Evolutionary conservation across 2,329 filamentous ascomycete genomes (phyloP).

Genomic region (Furcasterigmium sp.): DNA sequence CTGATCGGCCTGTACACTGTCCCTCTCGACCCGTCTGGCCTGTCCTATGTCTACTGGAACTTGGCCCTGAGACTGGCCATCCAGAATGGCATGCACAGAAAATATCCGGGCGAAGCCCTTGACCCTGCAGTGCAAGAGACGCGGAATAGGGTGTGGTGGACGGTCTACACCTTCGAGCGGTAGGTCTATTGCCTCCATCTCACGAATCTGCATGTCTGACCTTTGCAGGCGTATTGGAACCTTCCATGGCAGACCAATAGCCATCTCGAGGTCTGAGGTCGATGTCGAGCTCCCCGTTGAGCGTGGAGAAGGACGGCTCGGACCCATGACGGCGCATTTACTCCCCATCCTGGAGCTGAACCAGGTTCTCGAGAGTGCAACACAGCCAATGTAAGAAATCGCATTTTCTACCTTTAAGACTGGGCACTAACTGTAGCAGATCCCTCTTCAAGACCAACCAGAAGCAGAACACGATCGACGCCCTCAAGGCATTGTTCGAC

Average conservation of each 20-base stretch:
- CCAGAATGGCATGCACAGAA: conserved; percentile 56
- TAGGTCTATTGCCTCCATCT: conserved; percentile 17
- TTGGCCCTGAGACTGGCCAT: conserved; percentile 52
- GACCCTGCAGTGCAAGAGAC: conserved; percentile 43
- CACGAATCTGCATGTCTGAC: conserved; percentile 2
- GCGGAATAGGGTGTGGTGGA: conserved; percentile 53
- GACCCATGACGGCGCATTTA: conserved; percentile 37
- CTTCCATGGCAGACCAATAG: conserved; percentile 50
- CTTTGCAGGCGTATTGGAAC: conserved; percentile 49
- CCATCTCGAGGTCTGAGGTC: conserved; percentile 45
- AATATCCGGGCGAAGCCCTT: conserved; percentile 39
- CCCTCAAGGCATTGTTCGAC: conserved; percentile 25
- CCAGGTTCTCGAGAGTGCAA: conserved; percentile 25
- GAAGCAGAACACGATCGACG: conserved; percentile 24
- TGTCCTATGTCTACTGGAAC: conserved; percentile 53
- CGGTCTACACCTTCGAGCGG: conserved; percentile 51
- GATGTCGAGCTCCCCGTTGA: conserved; percentile 47
- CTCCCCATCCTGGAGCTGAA: conserved; percentile 34
- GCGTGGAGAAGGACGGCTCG: conserved; percentile 35
- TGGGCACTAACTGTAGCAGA: conserved; percentile 15
- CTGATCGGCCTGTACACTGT: conserved; percentile 51
- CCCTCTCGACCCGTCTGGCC: conserved; percentile 49
- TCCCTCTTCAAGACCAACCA: conserved; percentile 26
- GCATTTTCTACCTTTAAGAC: too few relatives aligned
- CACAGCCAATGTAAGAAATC: conserved; percentile 30